Percentiles rank a stretch among this genome's conserved stretches.
These are phyloP conservation scores for Xylaria polymorpha DNA, from an alignment of 2,329 filamentous ascomycete genomes.

Conservation along the genomic window DNA sequence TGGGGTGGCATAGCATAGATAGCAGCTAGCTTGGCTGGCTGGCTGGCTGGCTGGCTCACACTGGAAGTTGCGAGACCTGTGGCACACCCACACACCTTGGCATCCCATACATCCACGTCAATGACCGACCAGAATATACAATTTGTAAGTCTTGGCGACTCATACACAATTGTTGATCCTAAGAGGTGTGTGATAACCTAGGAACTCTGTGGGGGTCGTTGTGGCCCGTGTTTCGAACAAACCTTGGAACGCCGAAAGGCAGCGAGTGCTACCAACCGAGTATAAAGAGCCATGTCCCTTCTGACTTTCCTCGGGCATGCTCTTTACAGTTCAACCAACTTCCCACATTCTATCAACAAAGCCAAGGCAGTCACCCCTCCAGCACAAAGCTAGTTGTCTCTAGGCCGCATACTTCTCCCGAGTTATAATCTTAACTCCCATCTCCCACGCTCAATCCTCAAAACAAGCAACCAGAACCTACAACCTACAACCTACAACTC, in stretches of 20 bases:
- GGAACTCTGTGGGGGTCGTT: slow-evolving; percentile 35
- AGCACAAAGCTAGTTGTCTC: slow-evolving; percentile 23
- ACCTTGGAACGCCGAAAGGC: slow-evolving; percentile 7
- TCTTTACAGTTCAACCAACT: slow-evolving; percentile 26
- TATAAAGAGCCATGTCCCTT: slow-evolving; percentile 40
- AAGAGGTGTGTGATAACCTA: slow-evolving; percentile 30
- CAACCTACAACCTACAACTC: slow-evolving; percentile 1
- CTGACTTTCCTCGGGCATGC: slow-evolving; percentile 15
- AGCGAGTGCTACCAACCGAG: slow-evolving; percentile 20
- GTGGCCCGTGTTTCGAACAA: slow-evolving; percentile 6
- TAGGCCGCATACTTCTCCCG: not conserved
- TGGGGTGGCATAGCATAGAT: slow-evolving; percentile 19
- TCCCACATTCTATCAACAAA: slow-evolving; percentile 29
- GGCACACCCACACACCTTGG: slow-evolving; percentile 34
- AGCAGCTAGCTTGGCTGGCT: not conserved
- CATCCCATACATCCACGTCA: slow-evolving; percentile 33
- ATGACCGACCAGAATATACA: slow-evolving; percentile 37
- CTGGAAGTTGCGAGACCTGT: slow-evolving; percentile 28
- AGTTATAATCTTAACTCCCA: not conserved
- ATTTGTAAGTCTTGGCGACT: slow-evolving; percentile 48
- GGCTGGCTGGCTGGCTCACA: not conserved
- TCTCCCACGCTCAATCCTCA: slow-evolving; percentile 20
- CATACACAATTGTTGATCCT: slow-evolving; percentile 29
- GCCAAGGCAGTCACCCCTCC: slow-evolving; percentile 10
- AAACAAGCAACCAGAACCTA: slow-evolving; percentile 28